Evolutionary conservation across 2,329 filamentous ascomycete species (phyloP), one percentile per base, ranked within the genome.

Genomic region (Fusarium sp.): DNA sequence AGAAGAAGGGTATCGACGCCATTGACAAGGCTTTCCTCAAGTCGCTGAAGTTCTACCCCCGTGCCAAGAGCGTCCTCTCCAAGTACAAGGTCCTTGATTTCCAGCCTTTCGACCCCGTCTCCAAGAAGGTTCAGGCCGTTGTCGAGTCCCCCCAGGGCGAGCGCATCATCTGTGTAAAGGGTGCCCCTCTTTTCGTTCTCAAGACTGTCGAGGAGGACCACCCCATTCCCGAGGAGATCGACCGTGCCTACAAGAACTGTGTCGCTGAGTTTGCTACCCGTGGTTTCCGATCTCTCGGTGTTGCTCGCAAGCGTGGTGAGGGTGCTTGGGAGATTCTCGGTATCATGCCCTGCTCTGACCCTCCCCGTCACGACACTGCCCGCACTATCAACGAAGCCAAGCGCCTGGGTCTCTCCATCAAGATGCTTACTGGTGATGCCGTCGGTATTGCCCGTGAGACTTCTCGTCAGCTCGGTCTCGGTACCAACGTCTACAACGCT

Each of bases 21-120:
- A 97, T 97, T 78, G 95, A 97, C 89, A 97, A 96, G 89, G 95
- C 94, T 82, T 97, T 97, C 88, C 89, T 97, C 78, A 97, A 97
- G 88, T 90, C 93, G 25, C 91, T 97, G 74, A 91, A 91, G 82
- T 92, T 88, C 86, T 97, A 97, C 83, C 95, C 95, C 73, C 90
- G 91, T 73, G 94, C 94, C 85, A 97, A 97, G 89, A 84, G 87
- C 72, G 92, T 93, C 64, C 90, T 97, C 64, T 90, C 90, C 85
- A 94, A 94, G 87, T 97, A 96, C 90, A 93, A 92, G 85, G 93
- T 95, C 70, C 85, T 96, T 77, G 91, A 95, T 52, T 97, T 97
- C 88, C 90, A 91, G 84, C 95, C 95, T 74, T 97, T 97, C 84
- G 95, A 97, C 82, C 95, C 95, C 71, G 94, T 97, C 81, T 97